A percentile compares a stretch with the other conserved stretches of the same genome.
phyloP scores from a whole-genome alignment of 768 basidiomycete genomes.

The Naganishia kalamii region DNA sequence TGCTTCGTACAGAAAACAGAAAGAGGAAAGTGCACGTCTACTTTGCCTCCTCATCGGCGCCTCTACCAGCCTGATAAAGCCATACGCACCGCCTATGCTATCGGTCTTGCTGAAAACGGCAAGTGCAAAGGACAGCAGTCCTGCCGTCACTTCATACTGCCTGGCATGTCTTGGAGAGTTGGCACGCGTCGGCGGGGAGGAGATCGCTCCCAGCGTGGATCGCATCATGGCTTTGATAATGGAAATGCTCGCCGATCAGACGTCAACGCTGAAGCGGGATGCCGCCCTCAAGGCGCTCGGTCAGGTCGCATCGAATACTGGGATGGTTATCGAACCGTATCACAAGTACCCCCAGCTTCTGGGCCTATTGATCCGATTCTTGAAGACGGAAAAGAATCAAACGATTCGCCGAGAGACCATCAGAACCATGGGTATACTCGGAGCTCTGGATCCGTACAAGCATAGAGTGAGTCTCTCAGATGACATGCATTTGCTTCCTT shows the following conservation, averaged over 20 bases:
- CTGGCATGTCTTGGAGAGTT: slow-evolving; percentile 92
- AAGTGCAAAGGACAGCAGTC: slow-evolving; percentile 67
- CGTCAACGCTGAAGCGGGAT: slow-evolving; percentile 72
- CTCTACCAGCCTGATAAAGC: slow-evolving; percentile 87
- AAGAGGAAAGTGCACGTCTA: slow-evolving; percentile 84
- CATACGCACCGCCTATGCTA: slow-evolving; percentile 92
- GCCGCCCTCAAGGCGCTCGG: slow-evolving; percentile 90
- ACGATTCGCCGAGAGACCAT: slow-evolving; percentile 78
- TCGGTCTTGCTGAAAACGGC: slow-evolving; percentile 76
- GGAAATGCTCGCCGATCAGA: slow-evolving; percentile 78
- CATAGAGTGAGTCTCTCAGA: slow-evolving; percentile 61
- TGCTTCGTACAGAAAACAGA: slow-evolving; percentile 41
- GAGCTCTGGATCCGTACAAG: slow-evolving; percentile 90
- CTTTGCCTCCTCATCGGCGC: slow-evolving; percentile 83
- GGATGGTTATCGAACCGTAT: slow-evolving; percentile 85
- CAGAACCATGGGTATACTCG: slow-evolving; percentile 89
- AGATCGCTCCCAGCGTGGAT: slow-evolving; percentile 71
- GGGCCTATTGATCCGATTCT: slow-evolving; percentile 72
- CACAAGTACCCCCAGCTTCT: slow-evolving; percentile 85
- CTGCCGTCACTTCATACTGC: slow-evolving; percentile 84
- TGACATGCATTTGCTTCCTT: not conserved
- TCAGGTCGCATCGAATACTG: slow-evolving; percentile 90
- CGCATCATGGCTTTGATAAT: slow-evolving; percentile 88
- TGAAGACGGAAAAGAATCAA: slow-evolving; percentile 64
- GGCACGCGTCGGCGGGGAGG: slow-evolving; percentile 86